Evolutionary conservation across 2,329 filamentous ascomycete species (phyloP), one percentile per base, ranked within the genome.

Genomic region (Xylaria sp.): DNA sequence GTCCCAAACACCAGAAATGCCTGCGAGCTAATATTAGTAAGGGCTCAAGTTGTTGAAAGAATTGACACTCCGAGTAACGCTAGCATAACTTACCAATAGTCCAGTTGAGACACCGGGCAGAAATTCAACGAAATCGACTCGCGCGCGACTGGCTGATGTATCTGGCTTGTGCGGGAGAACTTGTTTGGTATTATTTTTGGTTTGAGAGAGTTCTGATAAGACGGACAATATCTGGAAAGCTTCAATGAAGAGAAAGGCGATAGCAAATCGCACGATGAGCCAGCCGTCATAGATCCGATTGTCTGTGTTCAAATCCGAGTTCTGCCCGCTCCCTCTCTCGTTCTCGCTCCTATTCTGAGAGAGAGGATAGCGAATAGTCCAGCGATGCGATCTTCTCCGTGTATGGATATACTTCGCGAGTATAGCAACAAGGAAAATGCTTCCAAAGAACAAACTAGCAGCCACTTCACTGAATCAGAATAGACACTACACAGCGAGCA

Each of bases 341-440:
- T 61, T 62, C 23, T 62, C 69, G 44, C 69, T 57, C 18, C 76
- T 76, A 51, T 69, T 73, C 25, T 74, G 68, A 2, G 77, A 75
- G 31, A 74, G 75, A 56, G 65, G 73, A 66, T 68, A 78, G 37
- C 55, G 79, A 54, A 68, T 65, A 31, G 75, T 76, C 76, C 76
- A 78, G 12, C 73, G 74, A 25, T 76, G 66, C 10, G 78, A 62
- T 18, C 78, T 74, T 7, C 78, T 76, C 31, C 80, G 77, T 9
- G 80, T 81, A 31, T 78, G 77, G 9, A 83, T 77, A 46, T 82
- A 82, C 69, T 81, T 82, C 52, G 74, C 75, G 8, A 83, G 73
- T 34, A 81, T 81, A n/a, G 79, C 75, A 12, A 80, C 61, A 23
- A 82, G 66, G 1, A 82, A 71, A 4, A 82, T 54, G 50, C 75